phyloP scores from a whole-genome alignment of 768 basidiomycete species.

The Pleurotus tuoliensis region DNA sequence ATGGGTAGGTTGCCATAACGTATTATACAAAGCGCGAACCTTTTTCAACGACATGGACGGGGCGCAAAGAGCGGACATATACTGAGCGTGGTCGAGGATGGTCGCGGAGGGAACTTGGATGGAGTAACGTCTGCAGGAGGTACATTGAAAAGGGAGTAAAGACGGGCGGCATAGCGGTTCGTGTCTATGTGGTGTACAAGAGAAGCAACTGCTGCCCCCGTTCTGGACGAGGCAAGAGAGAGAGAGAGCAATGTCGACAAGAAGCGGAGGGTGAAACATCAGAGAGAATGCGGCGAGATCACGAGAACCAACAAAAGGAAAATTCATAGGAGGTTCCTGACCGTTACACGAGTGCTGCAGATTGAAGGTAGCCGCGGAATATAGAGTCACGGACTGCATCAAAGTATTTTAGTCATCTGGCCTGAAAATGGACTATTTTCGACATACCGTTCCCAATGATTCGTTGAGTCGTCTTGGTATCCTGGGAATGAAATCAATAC shows the following conservation, averaged over 20 bases:
- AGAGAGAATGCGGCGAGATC: not conserved
- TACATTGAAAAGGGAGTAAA: not conserved
- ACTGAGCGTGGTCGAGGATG: not conserved
- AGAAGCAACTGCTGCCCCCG: not conserved
- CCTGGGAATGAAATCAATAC: conserved; percentile 34
- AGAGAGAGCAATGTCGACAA: not conserved
- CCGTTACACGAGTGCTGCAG: conserved; percentile 60
- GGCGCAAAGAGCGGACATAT: not conserved
- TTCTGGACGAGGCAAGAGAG: not conserved
- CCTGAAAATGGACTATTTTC: not conserved
- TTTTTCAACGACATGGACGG: not conserved
- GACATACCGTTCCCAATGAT: conserved; percentile 77
- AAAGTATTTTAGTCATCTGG: conserved; percentile 13
- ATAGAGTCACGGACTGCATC: conserved; percentile 66
- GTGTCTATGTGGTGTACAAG: not conserved
- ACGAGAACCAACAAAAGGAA: not conserved
- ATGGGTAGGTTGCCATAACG: not conserved
- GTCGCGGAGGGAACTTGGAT: not conserved
- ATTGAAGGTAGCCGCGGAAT: conserved; percentile 71
- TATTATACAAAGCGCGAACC: not conserved
- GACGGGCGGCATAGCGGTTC: not conserved
- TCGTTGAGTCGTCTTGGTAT: conserved; percentile 78
- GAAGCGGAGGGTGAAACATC: not conserved
- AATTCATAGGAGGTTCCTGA: not conserved
- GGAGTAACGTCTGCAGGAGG: not conserved